Percentiles rank a stretch among this genome's conserved stretches.
Evolutionary conservation across 495 filamentous ascomycete species (phyloP).

Genomic region (Extremus antarcticus): DNA sequence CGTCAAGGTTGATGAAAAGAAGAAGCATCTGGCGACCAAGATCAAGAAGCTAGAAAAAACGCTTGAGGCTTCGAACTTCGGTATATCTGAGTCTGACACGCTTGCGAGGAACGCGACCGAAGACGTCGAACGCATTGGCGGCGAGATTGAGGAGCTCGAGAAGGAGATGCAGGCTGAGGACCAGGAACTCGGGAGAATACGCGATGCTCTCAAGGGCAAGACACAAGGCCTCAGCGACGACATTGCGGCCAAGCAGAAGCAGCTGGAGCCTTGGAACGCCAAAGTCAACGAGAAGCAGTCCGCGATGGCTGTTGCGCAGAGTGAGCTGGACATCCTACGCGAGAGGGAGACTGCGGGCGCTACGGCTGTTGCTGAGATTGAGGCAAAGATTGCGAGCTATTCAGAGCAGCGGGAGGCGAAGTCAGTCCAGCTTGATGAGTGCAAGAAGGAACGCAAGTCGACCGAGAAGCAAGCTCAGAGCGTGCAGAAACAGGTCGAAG

Average conservation of each 20-base stretch:
- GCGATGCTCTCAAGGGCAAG: constrained; percentile 83
- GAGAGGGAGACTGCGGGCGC: constrained; percentile 81
- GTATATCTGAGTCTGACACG: constrained; percentile 62
- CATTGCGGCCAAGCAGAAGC: constrained; percentile 84
- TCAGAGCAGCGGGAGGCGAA: constrained; percentile 60
- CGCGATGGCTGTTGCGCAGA: constrained; percentile 84
- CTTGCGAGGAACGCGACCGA: constrained; percentile 63
- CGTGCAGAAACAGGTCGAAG: constrained; percentile 58
- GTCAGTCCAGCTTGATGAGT: constrained; percentile 61
- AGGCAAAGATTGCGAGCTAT: constrained; percentile 63
- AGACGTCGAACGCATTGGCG: constrained; percentile 64
- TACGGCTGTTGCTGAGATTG: constrained; percentile 71
- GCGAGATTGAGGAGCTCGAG: constrained; percentile 64
- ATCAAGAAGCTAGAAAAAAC: constrained; percentile 91
- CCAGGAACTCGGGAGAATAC: constrained; percentile 63
- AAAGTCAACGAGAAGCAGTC: constrained; percentile 95
- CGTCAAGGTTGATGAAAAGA: constrained; percentile 96
- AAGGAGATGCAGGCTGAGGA: constrained; percentile 66
- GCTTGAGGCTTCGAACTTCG: constrained; percentile 56
- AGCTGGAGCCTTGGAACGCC: constrained; percentile 89
- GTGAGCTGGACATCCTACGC: constrained; percentile 79
- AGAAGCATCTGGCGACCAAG: constrained; percentile 81
- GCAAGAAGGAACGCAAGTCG: constrained; percentile 55
- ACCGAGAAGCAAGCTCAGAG: constrained; percentile 65
- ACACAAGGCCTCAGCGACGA: constrained; percentile 89